Conservation (phyloP, 129 eudicot species). For the Escallonia rubra region DNA sequence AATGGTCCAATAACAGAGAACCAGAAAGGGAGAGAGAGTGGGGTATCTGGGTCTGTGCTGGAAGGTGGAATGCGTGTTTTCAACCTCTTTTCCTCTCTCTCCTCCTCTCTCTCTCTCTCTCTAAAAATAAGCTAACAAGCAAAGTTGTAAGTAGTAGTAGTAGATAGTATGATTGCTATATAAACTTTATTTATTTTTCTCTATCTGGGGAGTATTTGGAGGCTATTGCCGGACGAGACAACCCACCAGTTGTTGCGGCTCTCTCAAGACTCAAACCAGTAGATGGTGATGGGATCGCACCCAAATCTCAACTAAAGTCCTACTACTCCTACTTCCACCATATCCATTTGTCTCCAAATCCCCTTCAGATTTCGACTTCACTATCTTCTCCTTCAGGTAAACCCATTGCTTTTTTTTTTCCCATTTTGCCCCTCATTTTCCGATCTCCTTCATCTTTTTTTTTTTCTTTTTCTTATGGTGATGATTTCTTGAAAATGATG, state of each 20-base stretch:
- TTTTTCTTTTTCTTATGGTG: neutral
- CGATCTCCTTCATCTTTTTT: neutral
- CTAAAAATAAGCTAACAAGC: too few relatives aligned
- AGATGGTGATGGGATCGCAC: slow-evolving; percentile 27
- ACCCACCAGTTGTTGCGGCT: slow-evolving; percentile 41
- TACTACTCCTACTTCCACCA: neutral
- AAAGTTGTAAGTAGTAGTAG: too few relatives aligned
- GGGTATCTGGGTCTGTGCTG: too few relatives aligned
- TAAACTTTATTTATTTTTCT: too few relatives aligned
- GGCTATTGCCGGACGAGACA: slow-evolving; percentile 23
- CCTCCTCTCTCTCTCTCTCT: too few relatives aligned
- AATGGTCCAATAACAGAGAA: too few relatives aligned
- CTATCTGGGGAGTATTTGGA: too few relatives aligned
- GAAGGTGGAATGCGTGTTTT: too few relatives aligned
- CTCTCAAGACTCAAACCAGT: slow-evolving; percentile 15
- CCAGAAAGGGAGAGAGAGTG: too few relatives aligned
- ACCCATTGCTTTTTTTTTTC: neutral
- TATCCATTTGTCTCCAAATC: slow-evolving; percentile 9
- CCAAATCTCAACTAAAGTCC: slow-evolving; percentile 8
- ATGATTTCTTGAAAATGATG: neutral
- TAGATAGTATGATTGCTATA: too few relatives aligned
- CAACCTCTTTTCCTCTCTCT: too few relatives aligned
- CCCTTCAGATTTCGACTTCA: slow-evolving; percentile 14
- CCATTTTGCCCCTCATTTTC: neutral
- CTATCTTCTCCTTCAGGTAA: slow-evolving; percentile 1